Evolutionary conservation across 495 filamentous ascomycete species (phyloP).

Genomic region (Podospora fimiseda): DNA sequence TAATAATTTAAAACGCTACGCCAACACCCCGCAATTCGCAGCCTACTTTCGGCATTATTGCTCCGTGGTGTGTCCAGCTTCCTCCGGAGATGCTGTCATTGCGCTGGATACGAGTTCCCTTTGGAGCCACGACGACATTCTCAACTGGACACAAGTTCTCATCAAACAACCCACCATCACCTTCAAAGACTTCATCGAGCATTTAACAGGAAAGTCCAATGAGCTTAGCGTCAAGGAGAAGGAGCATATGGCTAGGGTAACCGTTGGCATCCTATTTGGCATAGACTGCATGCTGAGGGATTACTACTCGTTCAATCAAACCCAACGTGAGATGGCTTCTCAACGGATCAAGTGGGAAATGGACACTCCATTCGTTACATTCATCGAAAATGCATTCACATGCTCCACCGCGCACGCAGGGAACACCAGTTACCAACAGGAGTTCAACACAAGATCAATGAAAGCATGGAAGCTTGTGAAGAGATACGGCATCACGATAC

Average conservation of each 20-base stretch:
- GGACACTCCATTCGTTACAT: neutral
- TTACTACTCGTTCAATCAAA: neutral
- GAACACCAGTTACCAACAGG: neutral
- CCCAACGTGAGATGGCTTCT: neutral
- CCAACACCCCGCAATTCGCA: neutral
- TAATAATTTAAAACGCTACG: neutral
- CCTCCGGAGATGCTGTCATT: neutral
- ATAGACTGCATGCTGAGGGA: neutral
- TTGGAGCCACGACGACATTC: neutral
- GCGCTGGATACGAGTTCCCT: neutral
- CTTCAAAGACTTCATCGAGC: neutral
- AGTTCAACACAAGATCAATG: neutral
- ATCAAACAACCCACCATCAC: neutral
- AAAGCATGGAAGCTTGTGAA: constrained; percentile 20
- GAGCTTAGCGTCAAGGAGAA: neutral
- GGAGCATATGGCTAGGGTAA: neutral
- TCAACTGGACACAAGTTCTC: neutral
- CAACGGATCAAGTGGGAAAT: neutral
- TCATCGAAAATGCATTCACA: neutral
- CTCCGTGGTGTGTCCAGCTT: neutral
- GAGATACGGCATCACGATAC: constrained; percentile 12
- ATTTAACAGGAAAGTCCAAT: neutral
- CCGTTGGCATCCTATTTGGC: neutral
- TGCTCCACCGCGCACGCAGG: neutral
- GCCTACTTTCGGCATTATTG: neutral